Evolutionary conservation across 371 early-diverging fungal species (phyloP), one percentile per base, ranked within the genome.

Genomic region (Lichtheimia ornata): DNA sequence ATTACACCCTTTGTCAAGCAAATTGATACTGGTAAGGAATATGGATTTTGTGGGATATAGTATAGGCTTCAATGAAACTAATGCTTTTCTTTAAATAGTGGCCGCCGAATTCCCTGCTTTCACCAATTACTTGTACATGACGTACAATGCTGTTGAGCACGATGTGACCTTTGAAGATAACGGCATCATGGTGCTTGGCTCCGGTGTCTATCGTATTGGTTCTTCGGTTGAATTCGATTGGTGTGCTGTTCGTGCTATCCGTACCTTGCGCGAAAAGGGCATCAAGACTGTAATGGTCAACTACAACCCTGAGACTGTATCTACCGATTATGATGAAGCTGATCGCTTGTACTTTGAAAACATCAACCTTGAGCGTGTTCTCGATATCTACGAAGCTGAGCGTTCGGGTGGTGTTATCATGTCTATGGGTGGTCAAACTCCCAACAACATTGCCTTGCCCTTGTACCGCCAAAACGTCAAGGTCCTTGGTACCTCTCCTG

Each of bases 271-370:
- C 44, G 79, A 84, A 55, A 76, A 83, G 67, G 90, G 90, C 22
- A 71, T 86, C 73, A 94, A 94, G 82, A 96, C 97, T 2, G 84
- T 96, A 62, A 96, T 96, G 96, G 84, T 97, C 64, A 97, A 97
- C 81, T 96, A 96, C 79, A 97, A 97, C 72, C 97, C 97, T 4
- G 97, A 97, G 71, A 97, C 97, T 11, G 97, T 97, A 3, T 91
- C 91, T 4, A 97, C 97, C 3, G 97, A 97, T 84, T 97, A 92
- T 59, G 97, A 97, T 71, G 97, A 97, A 79, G 91, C 90, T 15
- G 97, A 97, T 66, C 82, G 94, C 27, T 85, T 97, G 13, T 97
- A 96, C 79, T 97, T 97, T 75, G 95, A 95, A 68, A 91, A 90
- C 70, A 85, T 97, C 57, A 91, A 90, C 25, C 71, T 94, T 50